Evolutionary conservation across 108 stramenopile species (phyloP).

Genomic region (Chaetoceros muelleri): DNA sequence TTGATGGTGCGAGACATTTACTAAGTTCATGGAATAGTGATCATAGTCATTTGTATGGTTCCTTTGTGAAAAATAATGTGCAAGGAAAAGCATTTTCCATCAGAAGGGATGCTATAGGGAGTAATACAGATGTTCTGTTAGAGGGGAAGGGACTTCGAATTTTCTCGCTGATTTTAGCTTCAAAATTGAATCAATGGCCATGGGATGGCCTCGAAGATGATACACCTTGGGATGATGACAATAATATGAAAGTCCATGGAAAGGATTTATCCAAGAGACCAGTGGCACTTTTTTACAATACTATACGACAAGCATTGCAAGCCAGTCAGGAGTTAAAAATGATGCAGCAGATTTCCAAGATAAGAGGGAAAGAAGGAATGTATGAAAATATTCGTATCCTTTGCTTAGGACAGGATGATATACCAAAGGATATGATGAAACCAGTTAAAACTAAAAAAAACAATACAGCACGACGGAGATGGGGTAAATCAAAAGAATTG

Average conservation of each 20-base stretch:
- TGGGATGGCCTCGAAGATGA: conserved; percentile 20
- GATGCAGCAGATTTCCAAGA: conserved; percentile 7
- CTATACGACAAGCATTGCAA: conserved; percentile 45
- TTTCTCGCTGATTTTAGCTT: conserved; percentile 40
- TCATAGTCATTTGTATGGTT: not conserved
- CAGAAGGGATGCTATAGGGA: conserved; percentile 5
- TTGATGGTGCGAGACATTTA: conserved; percentile 43
- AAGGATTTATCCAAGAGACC: conserved; percentile 7
- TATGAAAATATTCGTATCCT: conserved; percentile 35
- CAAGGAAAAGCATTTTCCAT: not conserved
- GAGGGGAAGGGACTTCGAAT: conserved; percentile 31
- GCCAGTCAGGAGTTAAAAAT: conserved; percentile 38
- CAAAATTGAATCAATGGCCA: conserved; percentile 19
- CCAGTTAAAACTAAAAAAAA: conserved; percentile 5
- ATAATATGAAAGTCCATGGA: not conserved
- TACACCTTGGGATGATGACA: not conserved
- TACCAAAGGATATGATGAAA: conserved; percentile 16
- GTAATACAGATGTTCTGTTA: conserved; percentile 1
- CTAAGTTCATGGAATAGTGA: not conserved
- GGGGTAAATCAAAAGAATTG: conserved; percentile 9
- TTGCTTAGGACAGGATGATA: conserved; percentile 24
- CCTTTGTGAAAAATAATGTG: not conserved
- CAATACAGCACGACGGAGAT: conserved; percentile 1
- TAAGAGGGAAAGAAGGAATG: not conserved
- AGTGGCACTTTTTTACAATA: conserved; percentile 50